phyloP scores from a whole-genome alignment of 2,329 filamentous ascomycete species.

The Mycosphaerelloides madeirae region DNA sequence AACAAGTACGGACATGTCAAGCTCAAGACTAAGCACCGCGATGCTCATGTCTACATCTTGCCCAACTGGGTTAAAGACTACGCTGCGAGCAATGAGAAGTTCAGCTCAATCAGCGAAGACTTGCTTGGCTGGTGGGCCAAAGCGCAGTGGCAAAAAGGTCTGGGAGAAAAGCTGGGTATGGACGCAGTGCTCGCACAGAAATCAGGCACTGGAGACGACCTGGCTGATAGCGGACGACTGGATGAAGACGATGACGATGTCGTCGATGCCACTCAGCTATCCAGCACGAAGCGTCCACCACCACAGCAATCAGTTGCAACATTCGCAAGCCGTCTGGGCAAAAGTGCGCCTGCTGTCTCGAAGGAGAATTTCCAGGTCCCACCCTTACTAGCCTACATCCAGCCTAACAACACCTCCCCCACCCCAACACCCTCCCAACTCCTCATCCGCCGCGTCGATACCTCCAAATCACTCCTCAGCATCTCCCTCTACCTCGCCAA shows the following conservation, averaged over 20 bases:
- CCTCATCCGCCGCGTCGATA: conserved; percentile 84
- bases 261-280: conserved; percentile 27
- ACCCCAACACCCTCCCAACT: conserved; percentile 49
- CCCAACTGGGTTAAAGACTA: conserved; percentile 88
- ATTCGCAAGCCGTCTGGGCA: conserved; percentile 34
- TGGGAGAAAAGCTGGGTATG: conserved; percentile 73
- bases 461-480: conserved; percentile 71
- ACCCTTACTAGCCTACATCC: conserved; percentile 76
- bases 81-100: conserved; percentile 68
- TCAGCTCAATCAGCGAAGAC: conserved; percentile 88
- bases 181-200: conserved; percentile 57
- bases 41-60: conserved; percentile 92
- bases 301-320: conserved; percentile 43
- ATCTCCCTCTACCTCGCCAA: conserved; percentile 85
- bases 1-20: conserved; percentile 67
- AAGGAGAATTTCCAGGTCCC: conserved; percentile 47
- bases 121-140: conserved; percentile 95
- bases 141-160: conserved; percentile 78
- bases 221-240: conserved; percentile 19
- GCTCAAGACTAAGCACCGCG: conserved; percentile 78
- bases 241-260: conserved; percentile 19
- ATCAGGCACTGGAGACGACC: conserved; percentile 23
- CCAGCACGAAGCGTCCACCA: conserved; percentile 45
- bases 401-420: conserved; percentile 44
- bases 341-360: conserved; percentile 4